A percentile compares a stretch with the other conserved stretches of the same genome.
These are phyloP conservation scores for Dianthus caryophyllus DNA, from an alignment of 148 eudicot species.

Conservation along the genomic window DNA sequence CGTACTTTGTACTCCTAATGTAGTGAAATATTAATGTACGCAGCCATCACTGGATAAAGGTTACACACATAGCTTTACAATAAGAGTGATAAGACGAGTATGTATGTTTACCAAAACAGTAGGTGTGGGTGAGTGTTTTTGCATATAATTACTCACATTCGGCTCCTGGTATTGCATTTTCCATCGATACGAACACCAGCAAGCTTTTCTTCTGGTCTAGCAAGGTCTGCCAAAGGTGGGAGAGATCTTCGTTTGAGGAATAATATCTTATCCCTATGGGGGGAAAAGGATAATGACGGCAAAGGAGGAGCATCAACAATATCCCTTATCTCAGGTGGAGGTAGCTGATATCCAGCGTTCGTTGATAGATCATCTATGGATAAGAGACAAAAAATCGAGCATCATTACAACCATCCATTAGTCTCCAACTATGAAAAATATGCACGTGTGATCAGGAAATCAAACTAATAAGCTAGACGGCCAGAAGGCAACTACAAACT, in stretches of 20 bases:
- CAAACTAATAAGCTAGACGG: background rate
- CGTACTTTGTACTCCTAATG: too few relatives aligned
- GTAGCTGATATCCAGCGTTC: slow-evolving; percentile 66
- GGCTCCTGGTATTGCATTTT: slow-evolving; percentile 78
- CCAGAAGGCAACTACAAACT: background rate
- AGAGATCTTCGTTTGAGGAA: slow-evolving; percentile 86
- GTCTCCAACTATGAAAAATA: slow-evolving; percentile 8
- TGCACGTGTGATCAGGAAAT: background rate
- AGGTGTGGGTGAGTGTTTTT: too few relatives aligned
- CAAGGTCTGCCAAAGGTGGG: slow-evolving; percentile 80
- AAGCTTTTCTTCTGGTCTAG: slow-evolving; percentile 93
- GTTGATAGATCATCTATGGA: slow-evolving; percentile 47
- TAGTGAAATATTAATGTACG: too few relatives aligned
- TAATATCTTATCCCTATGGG: slow-evolving; percentile 84
- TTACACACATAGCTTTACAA: too few relatives aligned
- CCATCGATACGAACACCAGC: slow-evolving; percentile 95
- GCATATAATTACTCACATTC: slow-evolving; percentile 64
- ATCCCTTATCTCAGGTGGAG: slow-evolving; percentile 81
- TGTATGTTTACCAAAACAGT: too few relatives aligned
- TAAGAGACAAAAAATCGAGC: background rate
- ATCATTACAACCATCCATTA: background rate
- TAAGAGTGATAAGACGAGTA: too few relatives aligned
- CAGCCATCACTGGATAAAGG: too few relatives aligned
- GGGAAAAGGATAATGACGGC: slow-evolving; percentile 83
- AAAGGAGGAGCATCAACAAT: slow-evolving; percentile 98